Evolutionary conservation across 1,284 basidiomycete species (phyloP).

Genomic region (Phylloporus gajari): DNA sequence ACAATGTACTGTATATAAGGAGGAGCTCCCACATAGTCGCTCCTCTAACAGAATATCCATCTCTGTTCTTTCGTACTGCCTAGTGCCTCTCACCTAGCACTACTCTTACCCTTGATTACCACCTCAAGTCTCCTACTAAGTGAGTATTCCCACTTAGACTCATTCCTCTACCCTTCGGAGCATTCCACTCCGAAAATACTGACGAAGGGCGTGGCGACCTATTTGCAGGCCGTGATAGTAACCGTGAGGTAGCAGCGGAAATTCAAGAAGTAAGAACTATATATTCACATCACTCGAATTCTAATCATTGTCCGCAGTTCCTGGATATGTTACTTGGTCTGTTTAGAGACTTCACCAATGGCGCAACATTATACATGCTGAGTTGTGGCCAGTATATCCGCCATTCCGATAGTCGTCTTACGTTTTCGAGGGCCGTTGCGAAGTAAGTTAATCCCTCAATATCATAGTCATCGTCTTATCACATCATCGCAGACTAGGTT

Average conservation of each 20-base stretch:
- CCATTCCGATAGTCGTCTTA: not conserved
- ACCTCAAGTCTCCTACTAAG: no score
- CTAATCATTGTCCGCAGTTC: not conserved
- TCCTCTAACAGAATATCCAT: no score
- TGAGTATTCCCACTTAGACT: no score
- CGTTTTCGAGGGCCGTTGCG: not conserved
- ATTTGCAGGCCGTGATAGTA: not conserved
- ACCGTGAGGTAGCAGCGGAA: not conserved
- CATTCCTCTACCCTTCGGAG: no score
- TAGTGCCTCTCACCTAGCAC: no score
- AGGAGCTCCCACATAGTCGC: no score
- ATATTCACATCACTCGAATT: not conserved
- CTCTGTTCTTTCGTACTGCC: no score
- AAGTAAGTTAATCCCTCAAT: not conserved
- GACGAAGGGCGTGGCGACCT: not conserved
- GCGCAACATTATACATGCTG: not conserved
- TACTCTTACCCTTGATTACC: no score
- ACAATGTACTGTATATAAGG: no score
- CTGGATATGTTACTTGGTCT: not conserved
- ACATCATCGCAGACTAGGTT: not conserved
- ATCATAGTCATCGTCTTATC: no score
- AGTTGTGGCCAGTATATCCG: not conserved
- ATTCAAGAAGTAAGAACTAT: not conserved
- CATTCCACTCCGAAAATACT: no score
- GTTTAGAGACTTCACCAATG: not conserved